Evolutionary conservation across 306 rosid species (phyloP), one percentile per base, ranked within the genome.

Genomic region (Dalbergia cultrata): DNA sequence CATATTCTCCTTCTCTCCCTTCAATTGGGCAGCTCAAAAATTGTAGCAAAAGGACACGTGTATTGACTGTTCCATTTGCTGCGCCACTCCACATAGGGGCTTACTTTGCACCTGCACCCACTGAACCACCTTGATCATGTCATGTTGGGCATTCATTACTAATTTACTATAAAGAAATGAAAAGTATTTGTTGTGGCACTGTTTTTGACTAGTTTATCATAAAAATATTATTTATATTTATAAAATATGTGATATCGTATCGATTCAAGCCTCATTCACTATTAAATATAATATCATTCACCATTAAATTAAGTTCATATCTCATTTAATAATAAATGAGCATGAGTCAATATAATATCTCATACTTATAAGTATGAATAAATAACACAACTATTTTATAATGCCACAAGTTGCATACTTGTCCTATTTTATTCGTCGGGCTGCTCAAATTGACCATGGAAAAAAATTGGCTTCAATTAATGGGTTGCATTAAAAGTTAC

Each of bases 401-500:
- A 53, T 53, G 21, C 9, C 8, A 8, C 35, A 52, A 58, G 35
- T 21, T 57, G 62, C 31, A 58, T 58, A 7, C 12, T 58, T 58
- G 3, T 19, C 9, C 9, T 10, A 21, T 21, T 58, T 10, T 58
- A 0, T 58, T 9, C 16, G 21, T 10, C 9, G 8, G 57, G 1
- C 19, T 16, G 16, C 19, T 13, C 57, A 12, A 71, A 1, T 47
- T 77, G 67, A 31, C 13, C 33, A 22, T 1, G 13, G n/a, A 12
- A 19, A 2, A 5, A 0, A 8, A 67, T 9, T 13, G 6, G 33
- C 12, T 67, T 31, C 9, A 43, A 67, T 57, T 39, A 56, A 78
- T 53, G 9, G 56, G 45, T n/a, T 26, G 61, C 60, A 75, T 73
- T 57, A 44, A 22, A 74, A 35, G 57, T 41, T 33, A 18, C 67